phyloP scores from a whole-genome alignment of 352 stramenopile species.

The Phytophthora ohioensis region DNA sequence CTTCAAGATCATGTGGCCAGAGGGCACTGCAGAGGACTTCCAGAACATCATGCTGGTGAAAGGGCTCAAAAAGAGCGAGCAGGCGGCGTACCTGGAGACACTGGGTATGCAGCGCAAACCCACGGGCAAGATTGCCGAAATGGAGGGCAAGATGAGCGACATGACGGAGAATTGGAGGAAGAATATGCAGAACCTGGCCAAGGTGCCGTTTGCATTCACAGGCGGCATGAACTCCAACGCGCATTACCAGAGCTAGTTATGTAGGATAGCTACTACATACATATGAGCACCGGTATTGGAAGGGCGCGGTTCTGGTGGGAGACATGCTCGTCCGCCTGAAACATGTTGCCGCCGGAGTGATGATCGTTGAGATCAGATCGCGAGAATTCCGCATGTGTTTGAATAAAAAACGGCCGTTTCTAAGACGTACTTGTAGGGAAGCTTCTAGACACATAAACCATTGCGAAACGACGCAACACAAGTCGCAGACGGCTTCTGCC shows the following conservation, averaged over 20 bases:
- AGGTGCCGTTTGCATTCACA: conserved; percentile 76
- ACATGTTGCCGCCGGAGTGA: too few relatives aligned
- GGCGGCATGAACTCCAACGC: conserved; percentile 46
- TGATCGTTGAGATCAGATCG: too few relatives aligned
- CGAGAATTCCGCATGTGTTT: too few relatives aligned
- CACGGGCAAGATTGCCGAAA: conserved; percentile 76
- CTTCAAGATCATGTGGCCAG: conserved; percentile 97
- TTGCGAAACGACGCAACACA: too few relatives aligned
- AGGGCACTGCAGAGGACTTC: conserved; percentile 93
- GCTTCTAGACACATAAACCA: too few relatives aligned
- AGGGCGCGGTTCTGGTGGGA: too few relatives aligned
- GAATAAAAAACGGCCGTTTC: too few relatives aligned
- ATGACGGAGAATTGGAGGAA: conserved; percentile 89
- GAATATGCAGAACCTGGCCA: conserved; percentile 88
- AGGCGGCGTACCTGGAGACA: conserved; percentile 65
- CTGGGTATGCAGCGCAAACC: conserved; percentile 73
- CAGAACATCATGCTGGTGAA: conserved; percentile 97
- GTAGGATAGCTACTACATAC: neutral
- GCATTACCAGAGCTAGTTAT: conserved; percentile 32
- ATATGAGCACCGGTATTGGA: too few relatives aligned
- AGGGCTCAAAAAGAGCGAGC: conserved; percentile 87
- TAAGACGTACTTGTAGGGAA: too few relatives aligned
- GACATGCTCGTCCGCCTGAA: too few relatives aligned
- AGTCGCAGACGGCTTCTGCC: too few relatives aligned
- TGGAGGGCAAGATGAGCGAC: conserved; percentile 89